Evolutionary conservation across 345 rosid species (phyloP), one percentile per base, ranked within the genome.

Genomic region (Psidium friedrichsthalianum): DNA sequence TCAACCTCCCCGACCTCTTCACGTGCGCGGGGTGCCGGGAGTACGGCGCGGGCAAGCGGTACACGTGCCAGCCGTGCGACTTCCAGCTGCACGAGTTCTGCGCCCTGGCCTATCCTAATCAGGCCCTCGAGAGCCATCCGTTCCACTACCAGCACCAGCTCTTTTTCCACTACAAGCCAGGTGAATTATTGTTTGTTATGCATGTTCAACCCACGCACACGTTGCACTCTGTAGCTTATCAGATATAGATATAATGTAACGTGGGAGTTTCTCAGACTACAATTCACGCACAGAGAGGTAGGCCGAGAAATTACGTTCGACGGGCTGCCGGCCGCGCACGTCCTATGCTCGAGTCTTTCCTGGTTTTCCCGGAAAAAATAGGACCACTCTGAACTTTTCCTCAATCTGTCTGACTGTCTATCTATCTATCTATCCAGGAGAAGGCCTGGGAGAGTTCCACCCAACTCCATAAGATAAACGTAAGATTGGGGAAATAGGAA

Each of bases 41-140:
- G 83, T 89, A 92, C 24, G 99, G 98, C 32, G 90, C 98, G 9
- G 98, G 98, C 40, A 91, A 87, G 83, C 88, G 95, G 83, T 95
- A 90, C 87, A 85, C 90, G 22, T 97, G 98, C 88, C 90, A 83
- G 56, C 91, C 85, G n/a, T 97, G 99, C n/a, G 90, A 95, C 82
- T 97, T 91, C 85, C 95, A 94, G 91, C 89, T 97, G 8, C 99
- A 97, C 86, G 97, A 93, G 55, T 95, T 95, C 87, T 97, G 99
- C 84, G 97, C 95, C 80, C 83, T 90, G 85, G 95, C 95, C 84
- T 93, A 94, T 87, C 56, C 58, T 54, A 52, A 69, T 69, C 89
- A 87, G 5, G 21, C 85, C 54, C 93, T 93, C 21, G 88, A 89
- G 69, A 88, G 88, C 16, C 98, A 97, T 61, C 98, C 98, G 83